Evolutionary conservation across 345 rosid genomes (phyloP).

Genomic region (Pistacia integerrima): DNA sequence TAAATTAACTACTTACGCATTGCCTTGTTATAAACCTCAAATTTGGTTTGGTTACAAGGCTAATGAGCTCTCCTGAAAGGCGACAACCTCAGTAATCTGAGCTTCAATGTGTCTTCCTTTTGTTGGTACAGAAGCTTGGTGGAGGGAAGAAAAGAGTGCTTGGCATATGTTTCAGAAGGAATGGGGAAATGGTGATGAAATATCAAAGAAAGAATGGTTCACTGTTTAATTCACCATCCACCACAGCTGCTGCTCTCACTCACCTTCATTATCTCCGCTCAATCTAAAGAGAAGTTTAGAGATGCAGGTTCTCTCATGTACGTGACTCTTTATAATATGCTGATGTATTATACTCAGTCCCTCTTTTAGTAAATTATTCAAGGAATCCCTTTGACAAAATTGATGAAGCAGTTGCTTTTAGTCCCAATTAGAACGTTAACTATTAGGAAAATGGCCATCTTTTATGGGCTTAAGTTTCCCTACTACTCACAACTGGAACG

Average conservation of each 20-base stretch:
- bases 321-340: conserved; percentile 1
- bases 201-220: conserved; percentile 79
- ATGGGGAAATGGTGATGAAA: conserved; percentile 53
- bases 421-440: background rate
- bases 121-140: conserved; percentile 29
- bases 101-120: no score
- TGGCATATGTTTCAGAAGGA: conserved; percentile 75
- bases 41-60: no score
- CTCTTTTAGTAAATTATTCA: conserved; percentile 24
- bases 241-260: conserved; percentile 76
- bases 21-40: background rate
- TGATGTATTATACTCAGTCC: background rate
- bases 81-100: background rate
- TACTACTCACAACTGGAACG: conserved; percentile 55
- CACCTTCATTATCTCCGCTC: conserved; percentile 60
- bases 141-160: conserved; percentile 58
- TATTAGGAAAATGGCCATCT: background rate
- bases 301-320: conserved; percentile 53
- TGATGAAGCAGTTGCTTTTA: background rate
- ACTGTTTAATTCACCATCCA: conserved; percentile 80
- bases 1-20: background rate
- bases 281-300: conserved; percentile 55
- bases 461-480: conserved; percentile 43
- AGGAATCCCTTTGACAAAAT: conserved; percentile 24
- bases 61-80: background rate